A percentile compares a stretch with the other conserved stretches of the same genome.
phyloP scores from a whole-genome alignment of 2,329 filamentous ascomycete species.

The Alternaria novae-zelandiae region DNA sequence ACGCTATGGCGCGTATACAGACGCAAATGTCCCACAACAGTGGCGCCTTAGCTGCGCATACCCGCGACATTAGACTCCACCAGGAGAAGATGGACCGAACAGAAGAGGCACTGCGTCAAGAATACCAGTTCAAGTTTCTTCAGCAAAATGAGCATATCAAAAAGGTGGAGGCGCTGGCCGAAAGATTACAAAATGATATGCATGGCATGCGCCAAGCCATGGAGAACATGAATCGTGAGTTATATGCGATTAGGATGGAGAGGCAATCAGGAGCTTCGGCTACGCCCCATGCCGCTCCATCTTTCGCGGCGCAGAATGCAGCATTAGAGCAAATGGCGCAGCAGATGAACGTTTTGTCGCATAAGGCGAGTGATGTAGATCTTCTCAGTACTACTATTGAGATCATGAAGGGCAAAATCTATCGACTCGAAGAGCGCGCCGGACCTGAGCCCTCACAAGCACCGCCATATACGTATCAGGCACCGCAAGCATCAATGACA shows the following conservation, averaged over 20 bases:
- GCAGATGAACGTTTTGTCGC: slow-evolving; percentile 49
- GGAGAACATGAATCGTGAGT: slow-evolving; percentile 47
- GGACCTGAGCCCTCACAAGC: slow-evolving; percentile 9
- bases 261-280: slow-evolving; percentile 6
- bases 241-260: slow-evolving; percentile 29
- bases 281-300: slow-evolving; percentile 1
- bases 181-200: slow-evolving; percentile 51
- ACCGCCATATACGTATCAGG: slow-evolving; percentile 13
- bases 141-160: slow-evolving; percentile 43
- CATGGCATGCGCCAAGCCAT: slow-evolving; percentile 46
- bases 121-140: slow-evolving; percentile 40
- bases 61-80: slow-evolving; percentile 38
- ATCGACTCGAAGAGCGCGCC: slow-evolving; percentile 45
- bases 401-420: slow-evolving; percentile 56
- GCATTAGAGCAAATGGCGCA: slow-evolving; percentile 55
- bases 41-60: slow-evolving; percentile 41
- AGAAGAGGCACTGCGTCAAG: slow-evolving; percentile 49
- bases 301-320: slow-evolving; percentile 37
- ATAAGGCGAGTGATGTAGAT: slow-evolving; percentile 56
- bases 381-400: slow-evolving; percentile 55
- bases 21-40: slow-evolving; percentile 58
- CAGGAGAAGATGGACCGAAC: slow-evolving; percentile 35
- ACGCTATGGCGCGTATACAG: slow-evolving; percentile 54
- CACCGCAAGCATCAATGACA: slow-evolving; percentile 7
- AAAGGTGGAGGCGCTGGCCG: slow-evolving; percentile 50